phyloP scores from a whole-genome alignment of 768 basidiomycete genomes.

The Boletus fagicola region DNA sequence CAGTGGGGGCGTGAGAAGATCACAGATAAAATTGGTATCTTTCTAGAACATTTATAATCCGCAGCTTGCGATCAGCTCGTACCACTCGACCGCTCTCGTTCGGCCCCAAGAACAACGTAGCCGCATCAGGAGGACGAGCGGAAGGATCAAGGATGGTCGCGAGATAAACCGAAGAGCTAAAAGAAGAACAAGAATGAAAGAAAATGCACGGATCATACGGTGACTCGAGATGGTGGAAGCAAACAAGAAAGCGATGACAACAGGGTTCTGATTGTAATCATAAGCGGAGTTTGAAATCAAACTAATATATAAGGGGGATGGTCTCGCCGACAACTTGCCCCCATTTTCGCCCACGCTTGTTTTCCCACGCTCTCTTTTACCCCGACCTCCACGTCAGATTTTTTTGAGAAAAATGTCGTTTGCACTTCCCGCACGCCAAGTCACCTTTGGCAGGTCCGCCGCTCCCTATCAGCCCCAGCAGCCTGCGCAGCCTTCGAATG shows the following conservation, averaged over 20 bases:
- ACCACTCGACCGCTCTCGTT: neutral
- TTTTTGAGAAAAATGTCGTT: slow-evolving; percentile 45
- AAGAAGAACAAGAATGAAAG: neutral
- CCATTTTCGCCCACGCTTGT: slow-evolving; percentile 25
- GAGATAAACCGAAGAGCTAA: neutral
- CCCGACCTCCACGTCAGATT: slow-evolving; percentile 22
- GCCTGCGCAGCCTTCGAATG: slow-evolving; percentile 42
- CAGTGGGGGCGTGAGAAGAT: slow-evolving; percentile 15
- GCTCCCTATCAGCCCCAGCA: slow-evolving; percentile 44
- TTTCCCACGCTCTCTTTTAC: slow-evolving; percentile 29
- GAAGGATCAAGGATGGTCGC: neutral
- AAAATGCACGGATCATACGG: slow-evolving; percentile 12
- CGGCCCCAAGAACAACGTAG: neutral
- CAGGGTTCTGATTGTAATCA: slow-evolving; percentile 17
- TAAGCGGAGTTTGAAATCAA: slow-evolving; percentile 32
- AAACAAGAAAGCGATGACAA: slow-evolving; percentile 19
- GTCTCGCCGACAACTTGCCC: slow-evolving; percentile 12
- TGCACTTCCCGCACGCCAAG: slow-evolving; percentile 73
- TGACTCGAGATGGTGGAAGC: slow-evolving; percentile 23
- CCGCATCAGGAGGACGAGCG: neutral
- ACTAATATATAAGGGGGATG: slow-evolving; percentile 28
- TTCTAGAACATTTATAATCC: slow-evolving; percentile 31
- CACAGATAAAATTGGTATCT: slow-evolving; percentile 11
- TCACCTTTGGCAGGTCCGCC: slow-evolving; percentile 71
- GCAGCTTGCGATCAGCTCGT: neutral